Percentiles rank a stretch among this genome's conserved stretches.
Conservation (phyloP, 2,329 filamentous ascomycete genomes). For the Fusarium oxysporum region DNA sequence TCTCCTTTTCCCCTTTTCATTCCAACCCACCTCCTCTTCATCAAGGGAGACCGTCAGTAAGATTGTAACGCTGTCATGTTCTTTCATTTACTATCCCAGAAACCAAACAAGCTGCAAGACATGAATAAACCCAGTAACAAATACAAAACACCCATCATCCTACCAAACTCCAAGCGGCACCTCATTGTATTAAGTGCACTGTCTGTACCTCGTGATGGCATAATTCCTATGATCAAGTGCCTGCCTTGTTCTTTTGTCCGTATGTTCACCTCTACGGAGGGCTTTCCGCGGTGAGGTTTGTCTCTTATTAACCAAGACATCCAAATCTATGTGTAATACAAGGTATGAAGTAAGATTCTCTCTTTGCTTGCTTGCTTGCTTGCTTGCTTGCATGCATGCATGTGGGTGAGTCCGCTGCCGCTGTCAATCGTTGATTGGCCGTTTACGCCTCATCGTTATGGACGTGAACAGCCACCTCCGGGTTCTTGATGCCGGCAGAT, state of each 20-base stretch:
- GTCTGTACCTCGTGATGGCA: constrained; percentile 35
- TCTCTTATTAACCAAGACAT: constrained; percentile 9
- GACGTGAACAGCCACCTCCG: constrained; percentile 40
- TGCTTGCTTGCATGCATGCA: background rate
- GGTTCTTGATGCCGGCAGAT: constrained; percentile 46
- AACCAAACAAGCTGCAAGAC: background rate
- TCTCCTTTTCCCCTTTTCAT: background rate
- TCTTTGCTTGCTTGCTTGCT: background rate
- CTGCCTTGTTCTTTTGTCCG: constrained; percentile 22
- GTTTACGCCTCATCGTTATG: constrained; percentile 49
- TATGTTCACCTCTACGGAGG: constrained; percentile 14
- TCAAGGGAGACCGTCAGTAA: background rate
- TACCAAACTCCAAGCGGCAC: background rate
- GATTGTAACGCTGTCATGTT: background rate
- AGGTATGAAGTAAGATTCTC: background rate
- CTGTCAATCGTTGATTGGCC: background rate
- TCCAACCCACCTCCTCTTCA: background rate
- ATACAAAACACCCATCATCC: constrained; percentile 25
- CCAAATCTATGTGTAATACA: constrained; percentile 36
- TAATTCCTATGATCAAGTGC: constrained; percentile 38
- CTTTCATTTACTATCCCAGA: background rate
- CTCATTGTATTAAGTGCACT: background rate
- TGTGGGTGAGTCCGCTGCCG: background rate
- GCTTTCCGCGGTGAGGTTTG: constrained; percentile 2
- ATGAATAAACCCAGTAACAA: constrained; percentile 12